These are phyloP conservation scores for Phymatotrichopsis omnivora DNA, from an alignment of 2,329 filamentous ascomycete species.

Conservation along the genomic window DNA sequence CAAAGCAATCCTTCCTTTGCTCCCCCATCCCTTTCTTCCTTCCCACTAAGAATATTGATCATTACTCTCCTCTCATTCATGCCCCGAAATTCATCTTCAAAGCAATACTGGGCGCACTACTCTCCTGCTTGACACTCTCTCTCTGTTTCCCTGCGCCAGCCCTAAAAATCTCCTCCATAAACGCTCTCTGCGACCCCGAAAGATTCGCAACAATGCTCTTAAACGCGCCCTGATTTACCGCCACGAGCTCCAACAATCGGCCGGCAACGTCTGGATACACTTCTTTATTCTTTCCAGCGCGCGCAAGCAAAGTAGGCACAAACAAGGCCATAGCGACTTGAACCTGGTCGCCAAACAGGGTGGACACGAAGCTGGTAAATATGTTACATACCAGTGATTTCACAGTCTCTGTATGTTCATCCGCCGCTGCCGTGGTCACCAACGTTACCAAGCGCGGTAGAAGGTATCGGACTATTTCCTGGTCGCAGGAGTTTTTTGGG, in stretches of 20 bases:
- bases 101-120: slow-evolving; percentile 66
- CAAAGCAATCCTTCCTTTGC: too few relatives aligned
- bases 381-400: slow-evolving; percentile 62
- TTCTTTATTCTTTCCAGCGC: slow-evolving; percentile 47
- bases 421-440: slow-evolving; percentile 47
- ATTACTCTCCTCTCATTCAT: not conserved
- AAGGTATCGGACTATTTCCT: slow-evolving; percentile 63
- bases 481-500: slow-evolving; percentile 53
- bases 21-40: too few relatives aligned
- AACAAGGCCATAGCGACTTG: slow-evolving; percentile 62
- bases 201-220: slow-evolving; percentile 62
- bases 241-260: slow-evolving; percentile 70
- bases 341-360: slow-evolving; percentile 40
- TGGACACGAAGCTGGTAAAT: slow-evolving; percentile 44
- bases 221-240: slow-evolving; percentile 62
- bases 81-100: slow-evolving; percentile 78
- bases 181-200: slow-evolving; percentile 56
- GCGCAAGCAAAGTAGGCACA: slow-evolving; percentile 63
- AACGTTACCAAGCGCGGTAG: slow-evolving; percentile 68
- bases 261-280: slow-evolving; percentile 60
- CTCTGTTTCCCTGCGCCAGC: slow-evolving; percentile 38
- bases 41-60: too few relatives aligned
- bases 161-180: slow-evolving; percentile 73
- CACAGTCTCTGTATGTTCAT: slow-evolving; percentile 70
- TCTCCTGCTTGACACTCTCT: slow-evolving; percentile 36